Percentiles rank a stretch among this genome's conserved stretches.
Evolutionary conservation across 495 filamentous ascomycete genomes (phyloP).

Genomic region (Hypoxylon intermedium): DNA sequence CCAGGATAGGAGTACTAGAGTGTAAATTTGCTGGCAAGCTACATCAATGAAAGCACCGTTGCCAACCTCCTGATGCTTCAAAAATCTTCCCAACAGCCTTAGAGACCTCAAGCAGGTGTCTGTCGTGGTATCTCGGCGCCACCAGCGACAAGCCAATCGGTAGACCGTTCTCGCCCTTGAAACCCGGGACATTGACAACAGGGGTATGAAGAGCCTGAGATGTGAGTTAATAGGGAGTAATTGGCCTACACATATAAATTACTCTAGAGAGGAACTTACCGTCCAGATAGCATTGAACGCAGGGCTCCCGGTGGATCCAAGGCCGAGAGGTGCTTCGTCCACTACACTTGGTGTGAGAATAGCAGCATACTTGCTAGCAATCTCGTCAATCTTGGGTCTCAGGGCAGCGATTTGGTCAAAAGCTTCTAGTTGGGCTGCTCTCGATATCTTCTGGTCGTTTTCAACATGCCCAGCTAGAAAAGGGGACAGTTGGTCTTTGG

Average conservation of each 20-base stretch:
- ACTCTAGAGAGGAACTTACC: conserved; percentile 22
- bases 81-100: conserved; percentile 52
- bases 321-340: conserved; percentile 58
- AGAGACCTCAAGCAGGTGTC: conserved; percentile 50
- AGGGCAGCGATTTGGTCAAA: conserved; percentile 55
- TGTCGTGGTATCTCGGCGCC: conserved; percentile 53
- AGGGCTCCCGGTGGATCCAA: conserved; percentile 53
- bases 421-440: conserved; percentile 50
- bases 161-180: conserved; percentile 56
- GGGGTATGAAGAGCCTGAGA: conserved; percentile 55
- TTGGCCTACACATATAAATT: too few relatives aligned
- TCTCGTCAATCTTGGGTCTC: conserved; percentile 54
- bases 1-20: too few relatives aligned
- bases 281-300: conserved; percentile 49
- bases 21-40: too few relatives aligned
- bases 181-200: conserved; percentile 58
- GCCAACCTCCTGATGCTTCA: conserved; percentile 53
- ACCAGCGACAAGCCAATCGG: conserved; percentile 59
- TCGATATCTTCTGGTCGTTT: conserved; percentile 45
- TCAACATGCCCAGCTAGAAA: conserved; percentile 53
- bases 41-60: too few relatives aligned
- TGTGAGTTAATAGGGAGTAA: background rate
- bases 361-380: conserved; percentile 54
- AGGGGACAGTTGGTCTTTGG: conserved; percentile 49
- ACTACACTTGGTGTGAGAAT: conserved; percentile 58